Conservation (phyloP, 768 basidiomycete genomes). For the Lactifluus volemus region DNA sequence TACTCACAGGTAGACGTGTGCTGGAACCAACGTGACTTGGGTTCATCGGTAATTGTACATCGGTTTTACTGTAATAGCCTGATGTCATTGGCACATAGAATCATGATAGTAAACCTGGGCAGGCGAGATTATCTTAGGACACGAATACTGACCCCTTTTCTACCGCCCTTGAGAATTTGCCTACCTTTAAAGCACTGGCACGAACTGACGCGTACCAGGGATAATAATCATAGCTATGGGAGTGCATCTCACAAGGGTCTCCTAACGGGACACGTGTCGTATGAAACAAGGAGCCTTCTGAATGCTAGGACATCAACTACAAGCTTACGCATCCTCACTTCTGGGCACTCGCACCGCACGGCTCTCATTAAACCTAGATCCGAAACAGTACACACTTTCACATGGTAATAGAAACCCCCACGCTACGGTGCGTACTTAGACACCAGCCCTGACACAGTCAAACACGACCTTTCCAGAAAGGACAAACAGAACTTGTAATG, state of each 20-base stretch:
- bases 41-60: too few species aligned
- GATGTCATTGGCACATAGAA: too few species aligned
- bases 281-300: not conserved
- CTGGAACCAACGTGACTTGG: too few species aligned
- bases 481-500: not conserved
- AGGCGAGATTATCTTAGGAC: too few species aligned
- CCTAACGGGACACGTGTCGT: not conserved
- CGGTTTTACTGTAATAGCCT: too few species aligned
- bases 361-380: not conserved
- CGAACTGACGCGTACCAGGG: too few species aligned
- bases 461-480: slow-evolving; percentile 5
- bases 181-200: too few species aligned
- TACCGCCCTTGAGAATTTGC: too few species aligned
- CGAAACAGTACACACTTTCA: not conserved
- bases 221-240: too few species aligned
- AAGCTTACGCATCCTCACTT: not conserved
- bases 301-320: not conserved
- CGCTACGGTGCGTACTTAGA: not conserved
- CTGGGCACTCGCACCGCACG: not conserved
- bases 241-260: not conserved
- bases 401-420: not conserved
- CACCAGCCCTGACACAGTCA: slow-evolving; percentile 6
- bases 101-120: too few species aligned
- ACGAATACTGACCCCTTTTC: too few species aligned
- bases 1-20: too few species aligned